Evolutionary conservation across 2,329 filamentous ascomycete species (phyloP).

Genomic region (Emergomyces orientalis): DNA sequence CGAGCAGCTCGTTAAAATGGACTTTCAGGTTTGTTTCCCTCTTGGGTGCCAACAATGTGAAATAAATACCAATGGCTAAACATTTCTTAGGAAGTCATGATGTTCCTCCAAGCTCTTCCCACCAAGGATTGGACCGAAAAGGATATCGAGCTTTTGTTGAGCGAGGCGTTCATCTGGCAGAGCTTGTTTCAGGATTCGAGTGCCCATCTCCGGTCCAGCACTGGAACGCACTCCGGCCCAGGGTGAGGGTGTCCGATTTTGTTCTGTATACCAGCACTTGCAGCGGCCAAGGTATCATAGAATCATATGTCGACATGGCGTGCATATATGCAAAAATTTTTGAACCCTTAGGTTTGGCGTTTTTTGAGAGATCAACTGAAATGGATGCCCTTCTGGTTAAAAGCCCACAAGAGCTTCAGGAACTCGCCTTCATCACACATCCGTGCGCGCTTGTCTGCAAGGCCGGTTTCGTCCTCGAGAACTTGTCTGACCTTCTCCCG

Average conservation of each 20-base stretch:
- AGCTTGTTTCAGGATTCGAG: conserved; percentile 90
- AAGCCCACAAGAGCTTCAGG: conserved; percentile 67
- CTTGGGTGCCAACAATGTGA: not conserved
- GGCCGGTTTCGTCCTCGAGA: conserved; percentile 65
- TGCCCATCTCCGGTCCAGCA: conserved; percentile 58
- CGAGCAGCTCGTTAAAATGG: conserved; percentile 88
- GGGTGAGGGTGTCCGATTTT: conserved; percentile 11
- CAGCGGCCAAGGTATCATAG: conserved; percentile 4
- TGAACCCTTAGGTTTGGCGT: not conserved
- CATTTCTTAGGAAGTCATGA: conserved; percentile 77
- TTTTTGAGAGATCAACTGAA: conserved; percentile 52
- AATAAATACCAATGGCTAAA: conserved; percentile 4
- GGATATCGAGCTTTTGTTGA: conserved; percentile 89
- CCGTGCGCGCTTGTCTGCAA: conserved; percentile 71
- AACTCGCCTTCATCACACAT: conserved; percentile 93
- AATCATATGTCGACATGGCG: not conserved
- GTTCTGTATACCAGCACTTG: not conserved
- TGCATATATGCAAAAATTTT: not conserved
- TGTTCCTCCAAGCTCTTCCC: conserved; percentile 92
- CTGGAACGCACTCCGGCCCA: conserved; percentile 27
- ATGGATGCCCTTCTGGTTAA: conserved; percentile 88
- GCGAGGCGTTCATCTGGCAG: conserved; percentile 98
- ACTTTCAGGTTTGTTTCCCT: conserved; percentile 54
- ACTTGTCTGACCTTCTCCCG: conserved; percentile 78
- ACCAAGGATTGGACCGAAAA: conserved; percentile 95